Evolutionary conservation across 495 filamentous ascomycete genomes (phyloP), one percentile per base, ranked within the genome.

Genomic region (Trichocladium antarcticum): DNA sequence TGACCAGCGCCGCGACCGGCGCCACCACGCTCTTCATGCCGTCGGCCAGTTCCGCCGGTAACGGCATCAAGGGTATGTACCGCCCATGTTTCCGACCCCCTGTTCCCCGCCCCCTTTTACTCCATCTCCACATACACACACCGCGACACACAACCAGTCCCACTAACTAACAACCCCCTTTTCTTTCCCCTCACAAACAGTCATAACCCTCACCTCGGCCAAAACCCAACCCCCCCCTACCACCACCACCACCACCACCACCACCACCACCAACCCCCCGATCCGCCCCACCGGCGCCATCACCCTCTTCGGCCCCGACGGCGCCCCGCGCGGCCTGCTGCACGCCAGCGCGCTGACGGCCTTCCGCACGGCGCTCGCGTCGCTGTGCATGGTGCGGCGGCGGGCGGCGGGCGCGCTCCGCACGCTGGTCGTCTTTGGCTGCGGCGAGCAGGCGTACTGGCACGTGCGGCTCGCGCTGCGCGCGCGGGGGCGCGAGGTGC

Each of bases 21-120:
- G 77, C 79, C 36, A 93, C 85, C 3, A 95, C 85, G 0, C 71
- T 97, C 27, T 92, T 95, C 63, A 98, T 96, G 92, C 92, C 92
- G 4, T 85, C 85, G 2, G 78, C 68, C 19, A 71, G 66, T 44
- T 56, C 68, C 0, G 39, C 56, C 1, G 71, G 74, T 15, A 64
- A 74, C 42, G 74, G 68, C 14, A 60, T 76, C 45, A 77, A 78
- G 59, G 74, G 71, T 76, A 43, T 17, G 57, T 56, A 21, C 40
- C 16, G 15, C 34, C 20, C 10, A 6, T 3, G 1, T n/a, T 8
- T 19, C 3, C 34, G 10, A 24, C 42, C 20, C 24, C 36, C 19
- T 3, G 22, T 41, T n/a, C 41, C 6, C 37, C 27, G 27, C 28
- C 29, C 36, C 15, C 28, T 42, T 6, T 0, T 6, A 17, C 12